Conservation (phyloP, 2,329 filamentous ascomycete genomes). For the Purpureocillium takamizusanense region DNA sequence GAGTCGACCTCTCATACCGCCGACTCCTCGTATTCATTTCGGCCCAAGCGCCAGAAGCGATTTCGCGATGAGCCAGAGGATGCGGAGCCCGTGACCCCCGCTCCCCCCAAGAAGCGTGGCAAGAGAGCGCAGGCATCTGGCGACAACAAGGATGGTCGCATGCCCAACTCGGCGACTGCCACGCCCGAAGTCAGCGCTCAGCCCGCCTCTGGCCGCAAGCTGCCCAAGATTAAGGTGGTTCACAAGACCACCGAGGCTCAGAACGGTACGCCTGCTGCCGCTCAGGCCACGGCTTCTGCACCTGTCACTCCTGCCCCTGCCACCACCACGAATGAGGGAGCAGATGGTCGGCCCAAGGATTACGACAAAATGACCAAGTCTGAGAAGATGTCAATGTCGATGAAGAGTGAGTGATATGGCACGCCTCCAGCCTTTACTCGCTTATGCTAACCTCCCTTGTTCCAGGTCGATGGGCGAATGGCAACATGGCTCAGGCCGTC, state of each 20-base stretch:
- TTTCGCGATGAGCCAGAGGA: constrained; percentile 41
- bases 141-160: too few relatives aligned
- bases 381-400: constrained; percentile 57
- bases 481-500: constrained; percentile 51
- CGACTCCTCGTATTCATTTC: constrained; percentile 43
- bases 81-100: constrained; percentile 24
- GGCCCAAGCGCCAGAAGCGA: constrained; percentile 45
- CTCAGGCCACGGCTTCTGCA: too few relatives aligned
- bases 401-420: constrained; percentile 43
- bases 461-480: constrained; percentile 49
- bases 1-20: constrained; percentile 38
- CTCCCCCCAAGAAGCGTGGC: constrained; percentile 28
- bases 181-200: constrained; percentile 1
- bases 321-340: constrained; percentile 14
- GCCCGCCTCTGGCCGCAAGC: constrained; percentile 16
- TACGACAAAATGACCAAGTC: constrained; percentile 55
- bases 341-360: constrained; percentile 38
- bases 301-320: too few relatives aligned
- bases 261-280: constrained; percentile 17
- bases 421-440: not conserved
- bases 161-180: not conserved
- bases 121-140: constrained; percentile 14
- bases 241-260: constrained; percentile 16
- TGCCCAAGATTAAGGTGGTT: constrained; percentile 29
- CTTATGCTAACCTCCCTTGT: constrained; percentile 13